Percentiles rank a stretch among this genome's conserved stretches.
Evolutionary conservation across 257 asterid genomes (phyloP).

Genomic region (Lavandula angustifolia): DNA sequence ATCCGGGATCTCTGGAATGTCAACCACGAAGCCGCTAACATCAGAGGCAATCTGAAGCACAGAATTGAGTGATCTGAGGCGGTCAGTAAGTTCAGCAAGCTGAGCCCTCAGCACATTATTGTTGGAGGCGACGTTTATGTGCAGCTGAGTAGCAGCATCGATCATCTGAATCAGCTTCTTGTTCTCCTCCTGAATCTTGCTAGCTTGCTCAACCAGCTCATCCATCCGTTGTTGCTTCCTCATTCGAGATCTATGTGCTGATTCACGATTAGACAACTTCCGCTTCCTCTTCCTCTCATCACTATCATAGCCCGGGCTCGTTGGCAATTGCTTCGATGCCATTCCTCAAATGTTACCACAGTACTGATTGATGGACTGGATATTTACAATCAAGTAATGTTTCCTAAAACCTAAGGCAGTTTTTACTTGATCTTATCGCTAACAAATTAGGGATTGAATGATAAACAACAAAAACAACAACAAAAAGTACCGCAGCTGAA

Average conservation of each 20-base stretch:
- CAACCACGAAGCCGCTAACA: conserved; percentile 63
- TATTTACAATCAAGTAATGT: neutral
- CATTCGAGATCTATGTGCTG: conserved; percentile 33
- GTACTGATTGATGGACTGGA: neutral
- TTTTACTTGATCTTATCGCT: neutral
- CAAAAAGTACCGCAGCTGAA: conserved; percentile 30
- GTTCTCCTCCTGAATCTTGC: conserved; percentile 50
- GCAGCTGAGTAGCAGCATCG: conserved; percentile 43
- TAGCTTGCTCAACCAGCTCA: conserved; percentile 48
- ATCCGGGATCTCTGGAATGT: conserved; percentile 72
- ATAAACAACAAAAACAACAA: neutral
- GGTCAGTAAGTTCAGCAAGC: conserved; percentile 49
- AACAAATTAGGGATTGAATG: conserved; percentile 6
- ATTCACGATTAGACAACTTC: conserved; percentile 35
- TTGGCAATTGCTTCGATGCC: conserved; percentile 27
- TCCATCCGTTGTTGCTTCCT: conserved; percentile 42
- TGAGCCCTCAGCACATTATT: conserved; percentile 74
- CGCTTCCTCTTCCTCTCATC: conserved; percentile 34
- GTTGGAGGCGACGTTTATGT: conserved; percentile 38
- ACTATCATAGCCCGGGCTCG: conserved; percentile 7
- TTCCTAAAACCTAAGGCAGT: conserved; percentile 10
- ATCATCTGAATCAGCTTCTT: conserved; percentile 46
- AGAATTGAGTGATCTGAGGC: conserved; percentile 52
- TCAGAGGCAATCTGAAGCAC: conserved; percentile 63
- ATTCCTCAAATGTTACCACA: conserved; percentile 8